These are phyloP conservation scores for Termitomyces sp. DNA, from an alignment of 768 basidiomycete genomes.

Conservation along the genomic window DNA sequence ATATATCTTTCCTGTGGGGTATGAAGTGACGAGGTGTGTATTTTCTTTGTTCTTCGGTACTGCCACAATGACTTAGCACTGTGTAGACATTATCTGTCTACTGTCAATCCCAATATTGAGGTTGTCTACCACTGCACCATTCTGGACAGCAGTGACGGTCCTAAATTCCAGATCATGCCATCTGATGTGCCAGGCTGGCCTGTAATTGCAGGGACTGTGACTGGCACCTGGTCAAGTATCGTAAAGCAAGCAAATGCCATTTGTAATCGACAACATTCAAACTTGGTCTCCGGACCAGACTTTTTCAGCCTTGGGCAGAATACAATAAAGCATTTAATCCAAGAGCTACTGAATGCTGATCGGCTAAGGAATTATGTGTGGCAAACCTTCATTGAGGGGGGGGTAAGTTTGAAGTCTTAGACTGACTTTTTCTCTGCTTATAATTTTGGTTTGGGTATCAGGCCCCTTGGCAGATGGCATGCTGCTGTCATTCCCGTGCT, in stretches of 20 bases:
- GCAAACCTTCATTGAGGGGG: conserved; percentile 84
- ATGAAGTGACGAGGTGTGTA: conserved; percentile 73
- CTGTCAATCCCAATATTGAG: conserved; percentile 60
- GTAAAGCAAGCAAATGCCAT: conserved; percentile 82
- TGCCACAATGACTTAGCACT: not conserved
- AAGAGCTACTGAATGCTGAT: conserved; percentile 75
- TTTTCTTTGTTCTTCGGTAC: not conserved
- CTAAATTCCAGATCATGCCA: conserved; percentile 82
- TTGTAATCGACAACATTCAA: conserved; percentile 79
- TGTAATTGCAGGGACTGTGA: conserved; percentile 83
- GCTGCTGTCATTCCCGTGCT: conserved; percentile 80
- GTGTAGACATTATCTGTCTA: conserved; percentile 74
- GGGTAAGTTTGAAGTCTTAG: conserved; percentile 53
- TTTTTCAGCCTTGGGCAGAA: conserved; percentile 88
- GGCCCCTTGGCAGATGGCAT: conserved; percentile 77
- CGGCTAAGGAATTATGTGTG: conserved; percentile 78
- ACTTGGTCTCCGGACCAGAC: conserved; percentile 86
- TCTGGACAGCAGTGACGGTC: conserved; percentile 80
- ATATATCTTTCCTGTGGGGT: conserved; percentile 87
- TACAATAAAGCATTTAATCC: conserved; percentile 88
- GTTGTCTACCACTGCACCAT: conserved; percentile 83
- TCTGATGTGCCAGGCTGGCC: conserved; percentile 69
- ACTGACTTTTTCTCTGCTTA: conserved; percentile 7
- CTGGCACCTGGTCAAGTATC: conserved; percentile 83
- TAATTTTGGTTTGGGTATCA: conserved; percentile 26